Conservation (phyloP, 148 eudicot species). For the Suaeda aralocaspica region DNA sequence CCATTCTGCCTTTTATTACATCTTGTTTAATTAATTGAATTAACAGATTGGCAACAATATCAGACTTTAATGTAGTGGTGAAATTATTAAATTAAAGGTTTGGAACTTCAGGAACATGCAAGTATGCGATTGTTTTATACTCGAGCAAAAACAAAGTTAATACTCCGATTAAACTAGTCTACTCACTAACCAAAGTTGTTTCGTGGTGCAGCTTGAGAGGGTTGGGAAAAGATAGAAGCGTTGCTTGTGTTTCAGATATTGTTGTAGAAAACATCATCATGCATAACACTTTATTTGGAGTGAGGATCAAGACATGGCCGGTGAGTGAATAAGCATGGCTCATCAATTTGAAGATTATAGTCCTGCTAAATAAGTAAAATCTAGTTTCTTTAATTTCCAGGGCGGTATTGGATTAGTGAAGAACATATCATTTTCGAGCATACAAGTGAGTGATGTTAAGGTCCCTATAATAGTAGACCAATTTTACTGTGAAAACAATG, state of each 20-base stretch:
- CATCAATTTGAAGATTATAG: no score
- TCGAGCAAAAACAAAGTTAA: no score
- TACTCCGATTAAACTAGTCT: no score
- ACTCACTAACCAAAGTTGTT: no score
- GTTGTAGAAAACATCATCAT: conserved; percentile 51
- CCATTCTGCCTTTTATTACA: no score
- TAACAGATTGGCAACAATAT: no score
- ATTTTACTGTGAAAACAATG: conserved; percentile 61
- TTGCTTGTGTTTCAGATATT: conserved; percentile 73
- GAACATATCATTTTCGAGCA: conserved; percentile 60
- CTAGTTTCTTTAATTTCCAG: conserved; percentile 19
- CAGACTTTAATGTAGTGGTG: no score
- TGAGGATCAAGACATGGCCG: conserved; percentile 91
- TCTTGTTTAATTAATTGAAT: no score
- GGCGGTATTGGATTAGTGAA: conserved; percentile 72
- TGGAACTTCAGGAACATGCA: no score
- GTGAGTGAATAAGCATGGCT: conserved; percentile 36
- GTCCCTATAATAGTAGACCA: conserved; percentile 67
- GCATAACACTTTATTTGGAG: conserved; percentile 60
- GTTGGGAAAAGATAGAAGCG: conserved; percentile 60
- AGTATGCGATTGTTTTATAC: no score
- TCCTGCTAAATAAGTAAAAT: not conserved
- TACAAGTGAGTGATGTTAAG: conserved; percentile 58
- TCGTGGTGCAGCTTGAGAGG: conserved; percentile 62
- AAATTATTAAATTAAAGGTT: no score